Conservation (phyloP, 1,284 basidiomycete genomes). For the Omphalotus olearius region DNA sequence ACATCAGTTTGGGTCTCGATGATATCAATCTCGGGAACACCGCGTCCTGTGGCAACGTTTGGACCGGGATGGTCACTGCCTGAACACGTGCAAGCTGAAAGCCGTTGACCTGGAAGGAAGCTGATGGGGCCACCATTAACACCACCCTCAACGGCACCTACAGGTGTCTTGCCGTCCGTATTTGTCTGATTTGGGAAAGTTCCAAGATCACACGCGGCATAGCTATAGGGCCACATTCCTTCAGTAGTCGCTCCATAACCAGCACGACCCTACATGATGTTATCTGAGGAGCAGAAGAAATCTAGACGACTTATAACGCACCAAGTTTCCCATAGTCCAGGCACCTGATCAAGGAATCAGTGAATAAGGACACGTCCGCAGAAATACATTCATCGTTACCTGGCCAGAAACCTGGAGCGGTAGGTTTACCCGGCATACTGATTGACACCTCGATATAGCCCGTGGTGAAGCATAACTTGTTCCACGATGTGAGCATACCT, state of each 20-base stretch:
- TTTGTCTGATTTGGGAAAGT: conserved; percentile 78
- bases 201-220: conserved; percentile 79
- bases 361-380: conserved; percentile 27
- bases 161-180: conserved; percentile 42
- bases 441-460: conserved; percentile 84
- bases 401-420: conserved; percentile 75
- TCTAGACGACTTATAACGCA: conserved; percentile 23
- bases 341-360: conserved; percentile 34
- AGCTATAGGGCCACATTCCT: conserved; percentile 79
- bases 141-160: conserved; percentile 46
- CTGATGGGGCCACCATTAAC: conserved; percentile 44
- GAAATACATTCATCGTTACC: conserved; percentile 35
- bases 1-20: conserved; percentile 7
- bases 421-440: conserved; percentile 73
- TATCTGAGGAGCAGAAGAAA: background rate
- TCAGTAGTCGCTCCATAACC: conserved; percentile 63
- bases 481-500: conserved; percentile 83
- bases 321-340: conserved; percentile 84
- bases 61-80: conserved; percentile 85
- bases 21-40: conserved; percentile 71
- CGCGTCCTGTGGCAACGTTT: conserved; percentile 65
- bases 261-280: conserved; percentile 55
- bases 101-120: conserved; percentile 71
- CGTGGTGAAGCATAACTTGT: conserved; percentile 91
- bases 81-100: conserved; percentile 84